Evolutionary conservation across 768 basidiomycete species (phyloP), one percentile per base, ranked within the genome.

Genomic region (Rhodotorula taiwanensis): DNA sequence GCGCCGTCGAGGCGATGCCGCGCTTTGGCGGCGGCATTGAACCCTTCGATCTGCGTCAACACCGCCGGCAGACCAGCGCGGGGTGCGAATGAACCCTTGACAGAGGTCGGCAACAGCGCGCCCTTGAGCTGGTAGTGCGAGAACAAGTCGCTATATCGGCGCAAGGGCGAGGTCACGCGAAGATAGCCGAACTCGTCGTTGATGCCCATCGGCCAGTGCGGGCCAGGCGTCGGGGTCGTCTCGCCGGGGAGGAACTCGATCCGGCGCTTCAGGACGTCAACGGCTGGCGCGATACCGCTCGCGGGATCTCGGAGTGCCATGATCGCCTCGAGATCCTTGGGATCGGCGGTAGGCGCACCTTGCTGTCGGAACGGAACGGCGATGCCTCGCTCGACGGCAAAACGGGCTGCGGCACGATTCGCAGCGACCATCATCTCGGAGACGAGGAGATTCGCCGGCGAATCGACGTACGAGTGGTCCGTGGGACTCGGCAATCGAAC

Each of bases 121-220:
- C 84, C 78, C 72, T 95, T 93, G 76, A 99, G 83, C 75, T 98
- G 93, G 90, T 92, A 99, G 76, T 98, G 95, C 15, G 79, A 77
- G 18, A 92, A 74, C 59, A 95, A 74, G 75, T 99, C 95, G 41
- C 77, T 76, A 75, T 83, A 95, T 48, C 95, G 83, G 45, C 95
- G 82, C 48, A 99, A 77, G 0, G 95, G 95, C 9, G 87, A 89
- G 14, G 95, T 97, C 14, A 82, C 83, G 27, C 88, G 83, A 23
- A 81, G 76, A 74, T 99, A 99, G 6, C 93, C 93, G 66, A 86
- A 86, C 45, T 82, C 82, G 4, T 82, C 81, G 5, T 79, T 78
- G n/a, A 89, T 74, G 0, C 86, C 90, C 70, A 97, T 75, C 9
- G 75, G 73, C 79, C 79, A 84, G 73, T 98, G 93, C 51, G 76